Evolutionary conservation across 179 eudicot genomes (phyloP), one percentile per base, ranked within the genome.

Genomic region (Spergularia azorica): DNA sequence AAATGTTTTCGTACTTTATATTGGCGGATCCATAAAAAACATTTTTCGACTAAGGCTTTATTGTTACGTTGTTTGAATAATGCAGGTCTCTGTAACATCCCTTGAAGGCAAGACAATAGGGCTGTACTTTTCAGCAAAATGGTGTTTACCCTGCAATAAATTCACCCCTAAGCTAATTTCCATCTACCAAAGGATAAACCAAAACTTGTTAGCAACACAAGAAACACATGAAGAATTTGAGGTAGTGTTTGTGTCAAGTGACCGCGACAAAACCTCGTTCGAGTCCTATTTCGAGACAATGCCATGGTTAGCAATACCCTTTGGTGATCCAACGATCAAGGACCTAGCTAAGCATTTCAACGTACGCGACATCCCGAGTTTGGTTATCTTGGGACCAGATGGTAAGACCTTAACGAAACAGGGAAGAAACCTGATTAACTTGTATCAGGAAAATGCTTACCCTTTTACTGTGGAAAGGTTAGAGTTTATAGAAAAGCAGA

Each of bases 271-370:
- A 78, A 20, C 76, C 16, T 79, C 83, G 26, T 91, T 88, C 54
- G 74, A 73, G 5, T 67, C 86, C 9, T 83, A 81, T 70, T 91
- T 83, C 48, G 68, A 62, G 32, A 70, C 85, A 55, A 89, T 91
- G 93, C 91, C 93, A 9, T 91, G 96, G 96, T 86, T 87, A 63
- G 89, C 96, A 3, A 1, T 91, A 26, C 91, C 96, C 41, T 89
- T 79, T 10, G 81, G 83, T 9, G 93, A 91, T 64, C 81, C 83
- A 5, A 76, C 63, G 41, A 73, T 76, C 4, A 89, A 86, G 75
- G 46, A 50, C 50, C 86, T 91, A 0, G 81, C 86, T 20, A 89
- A 88, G 75, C 83, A 86, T 70, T 91, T 91, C 65, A 88, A 91
- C 70, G 76, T 91, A 11, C 85, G 77, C 36, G 89, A 83, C 17